Percentiles rank a stretch among this genome's conserved stretches.
These are phyloP conservation scores for Aegilops sharonensis DNA, from an alignment of 176 grass and related monocot genomes.

Conservation along the genomic window DNA sequence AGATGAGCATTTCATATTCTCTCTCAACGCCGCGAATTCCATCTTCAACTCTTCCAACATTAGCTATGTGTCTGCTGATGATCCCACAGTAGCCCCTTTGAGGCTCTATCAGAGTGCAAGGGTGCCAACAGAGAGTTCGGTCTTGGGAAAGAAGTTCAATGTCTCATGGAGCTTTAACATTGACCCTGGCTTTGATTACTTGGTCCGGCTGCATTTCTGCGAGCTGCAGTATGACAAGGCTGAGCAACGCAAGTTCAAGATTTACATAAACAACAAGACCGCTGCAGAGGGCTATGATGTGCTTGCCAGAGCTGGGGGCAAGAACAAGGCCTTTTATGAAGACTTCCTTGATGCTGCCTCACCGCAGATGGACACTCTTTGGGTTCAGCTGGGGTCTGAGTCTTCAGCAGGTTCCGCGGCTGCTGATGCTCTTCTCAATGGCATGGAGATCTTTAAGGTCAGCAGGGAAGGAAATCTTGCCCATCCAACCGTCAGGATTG, in stretches of 20 bases:
- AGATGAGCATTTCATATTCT: conserved; percentile 71
- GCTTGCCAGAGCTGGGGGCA: conserved; percentile 62
- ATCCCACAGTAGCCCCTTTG: conserved; percentile 56
- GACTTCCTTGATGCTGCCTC: conserved; percentile 67
- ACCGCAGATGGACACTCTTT: conserved; percentile 69
- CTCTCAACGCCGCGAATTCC: conserved; percentile 57
- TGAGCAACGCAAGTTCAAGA: conserved; percentile 78
- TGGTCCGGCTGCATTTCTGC: conserved; percentile 89
- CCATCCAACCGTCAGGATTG: conserved; percentile 56
- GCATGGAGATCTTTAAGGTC: conserved; percentile 98
- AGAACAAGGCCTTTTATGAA: conserved; percentile 91
- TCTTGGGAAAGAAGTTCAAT: conserved; percentile 84
- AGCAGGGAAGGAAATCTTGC: conserved; percentile 74
- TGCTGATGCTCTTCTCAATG: conserved; percentile 79
- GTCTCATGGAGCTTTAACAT: conserved; percentile 78
- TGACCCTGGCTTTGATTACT: conserved; percentile 86
- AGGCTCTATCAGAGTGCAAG: conserved; percentile 85
- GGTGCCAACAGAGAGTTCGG: conserved; percentile 57
- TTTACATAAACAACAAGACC: conserved; percentile 94
- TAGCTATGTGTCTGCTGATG: conserved; percentile 57
- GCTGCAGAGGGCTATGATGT: conserved; percentile 89
- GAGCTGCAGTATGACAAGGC: conserved; percentile 70
- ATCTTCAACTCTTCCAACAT: conserved; percentile 71
- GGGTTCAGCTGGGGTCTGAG: conserved; percentile 90
- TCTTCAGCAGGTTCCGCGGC: conserved; percentile 47